A percentile compares a stretch with the other conserved stretches of the same genome.
phyloP scores from a whole-genome alignment of 1,284 basidiomycete genomes.

The Ustilago xerochloae region DNA sequence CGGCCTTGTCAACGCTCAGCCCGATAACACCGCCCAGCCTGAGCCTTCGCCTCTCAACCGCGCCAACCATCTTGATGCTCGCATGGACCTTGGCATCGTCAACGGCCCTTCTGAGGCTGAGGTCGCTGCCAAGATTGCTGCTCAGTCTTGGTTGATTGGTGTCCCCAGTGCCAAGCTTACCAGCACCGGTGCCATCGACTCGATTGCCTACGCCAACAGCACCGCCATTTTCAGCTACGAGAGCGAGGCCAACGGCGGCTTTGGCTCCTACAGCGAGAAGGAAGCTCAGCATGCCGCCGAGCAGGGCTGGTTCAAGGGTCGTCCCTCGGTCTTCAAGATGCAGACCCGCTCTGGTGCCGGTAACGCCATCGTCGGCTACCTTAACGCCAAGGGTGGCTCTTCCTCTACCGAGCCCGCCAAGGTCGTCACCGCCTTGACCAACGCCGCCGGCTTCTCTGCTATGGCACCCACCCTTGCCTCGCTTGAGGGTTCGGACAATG shows the following conservation, averaged over 20 bases:
- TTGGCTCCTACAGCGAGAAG: conserved; percentile 62
- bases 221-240: conserved; percentile 67
- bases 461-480: conserved; percentile 65
- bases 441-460: conserved; percentile 61
- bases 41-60: conserved; percentile 53
- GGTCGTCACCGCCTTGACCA: conserved; percentile 63
- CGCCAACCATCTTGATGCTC: conserved; percentile 50
- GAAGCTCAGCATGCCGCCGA: conserved; percentile 43
- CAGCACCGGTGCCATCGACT: conserved; percentile 59
- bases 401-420: conserved; percentile 40
- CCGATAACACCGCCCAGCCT: conserved; percentile 29
- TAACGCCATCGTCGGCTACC: conserved; percentile 64
- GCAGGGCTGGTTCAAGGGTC: conserved; percentile 48
- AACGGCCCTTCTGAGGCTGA: conserved; percentile 42
- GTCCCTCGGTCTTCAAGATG: conserved; percentile 63
- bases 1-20: conserved; percentile 50
- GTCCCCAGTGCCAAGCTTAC: conserved; percentile 47
- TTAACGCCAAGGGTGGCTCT: conserved; percentile 51
- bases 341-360: conserved; percentile 75
- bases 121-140: conserved; percentile 39
- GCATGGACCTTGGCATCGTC: conserved; percentile 50
- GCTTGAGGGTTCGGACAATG: conserved; percentile 42
- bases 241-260: conserved; percentile 59
- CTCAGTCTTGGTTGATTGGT: conserved; percentile 58
- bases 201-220: conserved; percentile 61